Conservation (phyloP, 345 rosid genomes). For the Turritis glabra region DNA sequence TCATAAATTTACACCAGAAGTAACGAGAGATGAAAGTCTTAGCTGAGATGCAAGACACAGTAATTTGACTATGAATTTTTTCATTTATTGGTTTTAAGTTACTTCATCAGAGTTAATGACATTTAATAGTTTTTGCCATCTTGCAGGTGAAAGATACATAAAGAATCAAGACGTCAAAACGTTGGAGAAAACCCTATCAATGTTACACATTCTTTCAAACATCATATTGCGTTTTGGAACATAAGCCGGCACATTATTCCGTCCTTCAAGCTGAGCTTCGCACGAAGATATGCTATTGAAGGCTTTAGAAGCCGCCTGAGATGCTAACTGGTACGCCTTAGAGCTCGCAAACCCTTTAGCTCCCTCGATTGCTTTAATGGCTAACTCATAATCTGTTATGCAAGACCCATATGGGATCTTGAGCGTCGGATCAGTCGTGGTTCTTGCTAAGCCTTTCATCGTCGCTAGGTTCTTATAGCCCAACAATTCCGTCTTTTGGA, state of each 20-base stretch:
- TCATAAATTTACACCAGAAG: background rate
- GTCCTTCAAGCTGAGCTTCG: conserved; percentile 12
- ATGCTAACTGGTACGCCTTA: background rate
- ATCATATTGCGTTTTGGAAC: background rate
- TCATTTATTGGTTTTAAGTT: background rate
- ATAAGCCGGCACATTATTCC: background rate
- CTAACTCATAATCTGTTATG: conserved; percentile 1
- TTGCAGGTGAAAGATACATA: background rate
- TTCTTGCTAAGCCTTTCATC: conserved; percentile 21
- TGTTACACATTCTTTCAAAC: conserved; percentile 22
- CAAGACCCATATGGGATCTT: conserved; percentile 8
- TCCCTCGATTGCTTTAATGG: background rate
- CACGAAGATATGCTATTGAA: conserved; percentile 11
- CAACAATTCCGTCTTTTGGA: background rate
- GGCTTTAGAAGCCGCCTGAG: conserved; percentile 5
- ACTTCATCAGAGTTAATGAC: background rate
- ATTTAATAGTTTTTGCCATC: background rate
- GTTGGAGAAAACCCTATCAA: conserved; percentile 17
- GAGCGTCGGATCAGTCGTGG: conserved; percentile 26
- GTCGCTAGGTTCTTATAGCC: conserved; percentile 12
- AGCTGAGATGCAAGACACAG: background rate
- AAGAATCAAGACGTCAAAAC: background rate
- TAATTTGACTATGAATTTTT: background rate
- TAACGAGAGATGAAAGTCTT: background rate
- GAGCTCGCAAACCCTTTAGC: conserved; percentile 4